Percentiles rank a stretch among this genome's conserved stretches.
These are phyloP conservation scores for Microdochium bolleyi DNA, from an alignment of 2,329 filamentous ascomycete species.

Conservation along the genomic window DNA sequence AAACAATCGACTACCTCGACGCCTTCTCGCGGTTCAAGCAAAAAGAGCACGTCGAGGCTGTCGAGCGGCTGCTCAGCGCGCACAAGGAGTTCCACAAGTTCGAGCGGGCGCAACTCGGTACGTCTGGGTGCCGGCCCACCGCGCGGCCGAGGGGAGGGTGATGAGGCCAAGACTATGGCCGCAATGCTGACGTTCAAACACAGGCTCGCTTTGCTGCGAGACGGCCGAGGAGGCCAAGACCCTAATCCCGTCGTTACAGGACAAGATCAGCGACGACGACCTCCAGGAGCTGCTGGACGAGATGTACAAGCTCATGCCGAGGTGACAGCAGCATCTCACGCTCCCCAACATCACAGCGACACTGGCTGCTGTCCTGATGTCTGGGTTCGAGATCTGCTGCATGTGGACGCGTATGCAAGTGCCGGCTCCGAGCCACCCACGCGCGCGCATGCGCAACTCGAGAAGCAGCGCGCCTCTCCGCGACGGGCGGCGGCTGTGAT, in stretches of 20 bases:
- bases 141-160: too few relatives aligned
- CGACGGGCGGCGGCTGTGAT: too few relatives aligned
- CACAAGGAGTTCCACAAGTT: slow-evolving; percentile 81
- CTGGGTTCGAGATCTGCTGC: too few relatives aligned
- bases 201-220: slow-evolving; percentile 87
- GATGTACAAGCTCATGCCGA: slow-evolving; percentile 63
- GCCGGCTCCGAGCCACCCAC: too few relatives aligned
- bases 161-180: too few relatives aligned
- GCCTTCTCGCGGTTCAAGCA: slow-evolving; percentile 94
- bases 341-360: not conserved
- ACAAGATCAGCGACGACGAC: slow-evolving; percentile 87
- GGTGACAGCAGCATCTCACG: not conserved
- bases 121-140: slow-evolving; percentile 14
- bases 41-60: slow-evolving; percentile 89
- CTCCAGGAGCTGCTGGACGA: slow-evolving; percentile 84
- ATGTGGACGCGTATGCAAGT: not conserved
- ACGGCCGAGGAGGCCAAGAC: slow-evolving; percentile 93
- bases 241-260: slow-evolving; percentile 77
- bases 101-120: slow-evolving; percentile 87
- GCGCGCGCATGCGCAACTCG: too few relatives aligned
- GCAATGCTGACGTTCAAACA: too few relatives aligned
- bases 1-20: slow-evolving; percentile 88
- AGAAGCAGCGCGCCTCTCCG: too few relatives aligned
- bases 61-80: slow-evolving; percentile 75
- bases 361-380: not conserved